Evolutionary conservation across 768 basidiomycete genomes (phyloP), one percentile per base, ranked within the genome.

Genomic region (Chiua virens): DNA sequence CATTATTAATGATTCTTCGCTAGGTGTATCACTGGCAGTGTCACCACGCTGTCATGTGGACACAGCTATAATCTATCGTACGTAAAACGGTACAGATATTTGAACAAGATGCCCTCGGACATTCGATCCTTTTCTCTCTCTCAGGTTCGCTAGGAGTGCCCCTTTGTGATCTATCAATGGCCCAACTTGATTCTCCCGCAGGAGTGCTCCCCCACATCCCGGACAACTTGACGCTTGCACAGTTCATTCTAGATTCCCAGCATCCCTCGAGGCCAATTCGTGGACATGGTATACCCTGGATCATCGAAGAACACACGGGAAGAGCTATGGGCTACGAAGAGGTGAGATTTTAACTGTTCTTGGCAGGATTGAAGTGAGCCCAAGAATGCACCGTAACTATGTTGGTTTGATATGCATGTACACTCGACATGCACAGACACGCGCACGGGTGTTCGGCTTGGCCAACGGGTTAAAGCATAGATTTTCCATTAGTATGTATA

Each of bases 221-320:
- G 10, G 74, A 74, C 40, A 63, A 72, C 47, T 47, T 75, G 47
- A 71, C 73, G 3, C 60, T 73, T 7, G 63, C 60, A 21, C 72
- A 75, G 51, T 74, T 75, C 56, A 59, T 72, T 25, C 56, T 75
- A 1, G 72, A 75, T 54, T 52, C 52, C 14, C 65, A 71, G 9
- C 69, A 72, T 42, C 67, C 66, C 9, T 55, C 48, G 14, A 59
- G 61, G 36, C 69, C 72, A 3, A 53, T 61, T 18, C 63, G 65
- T 28, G 53, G 50, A 22, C 45, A 51, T 27, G 60, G 38, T 8
- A 49, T 49, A 17, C 69, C 77, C 0, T 77, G 75, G 72, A 51
- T 78, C 37, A 67, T 78, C 25, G 77, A 78, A 32, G 72, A 76
- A 41, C 59, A 57, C 14, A 74, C 72, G 3, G 75, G 75, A 14